phyloP scores from a whole-genome alignment of 768 basidiomycete genomes.

The Agaricus subrufescens region DNA sequence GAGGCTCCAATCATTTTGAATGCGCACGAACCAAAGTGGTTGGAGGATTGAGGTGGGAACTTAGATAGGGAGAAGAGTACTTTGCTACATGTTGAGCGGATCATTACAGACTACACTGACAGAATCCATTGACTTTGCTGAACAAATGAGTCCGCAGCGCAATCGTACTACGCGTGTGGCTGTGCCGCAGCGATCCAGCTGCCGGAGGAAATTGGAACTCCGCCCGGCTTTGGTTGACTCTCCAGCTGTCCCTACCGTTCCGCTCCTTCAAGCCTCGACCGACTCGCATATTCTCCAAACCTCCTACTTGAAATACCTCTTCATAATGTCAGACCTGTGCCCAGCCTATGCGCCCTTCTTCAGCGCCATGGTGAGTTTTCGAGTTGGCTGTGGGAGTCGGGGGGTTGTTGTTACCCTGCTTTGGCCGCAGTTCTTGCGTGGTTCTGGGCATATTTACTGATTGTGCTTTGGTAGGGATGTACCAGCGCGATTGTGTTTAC shows the following conservation, averaged over 20 bases:
- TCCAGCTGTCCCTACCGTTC: neutral
- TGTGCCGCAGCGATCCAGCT: neutral
- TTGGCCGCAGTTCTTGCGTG: constrained; percentile 9
- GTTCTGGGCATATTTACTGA: constrained; percentile 7
- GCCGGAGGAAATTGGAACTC: constrained; percentile 4
- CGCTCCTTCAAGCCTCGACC: constrained; percentile 4
- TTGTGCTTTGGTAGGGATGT: constrained; percentile 61
- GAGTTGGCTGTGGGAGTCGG: no score
- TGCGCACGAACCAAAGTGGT: constrained; percentile 21
- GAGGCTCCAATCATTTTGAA: constrained; percentile 25
- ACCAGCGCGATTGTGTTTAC: constrained; percentile 97
- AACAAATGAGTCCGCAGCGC: no score
- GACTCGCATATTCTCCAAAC: neutral
- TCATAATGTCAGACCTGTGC: constrained; percentile 72
- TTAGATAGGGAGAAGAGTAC: no score
- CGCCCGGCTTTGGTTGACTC: constrained; percentile 6
- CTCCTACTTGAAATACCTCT: neutral
- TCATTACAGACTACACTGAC: no score
- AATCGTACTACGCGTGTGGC: no score
- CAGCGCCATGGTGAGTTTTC: constrained; percentile 77
- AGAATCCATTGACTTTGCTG: no score
- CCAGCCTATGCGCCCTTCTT: constrained; percentile 98
- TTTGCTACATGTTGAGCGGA: no score
- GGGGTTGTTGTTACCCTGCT: constrained; percentile 7
- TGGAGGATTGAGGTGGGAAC: neutral